These are phyloP conservation scores for Phoenix roebelenii DNA, from an alignment of 176 grass and related monocot genomes.

Conservation along the genomic window DNA sequence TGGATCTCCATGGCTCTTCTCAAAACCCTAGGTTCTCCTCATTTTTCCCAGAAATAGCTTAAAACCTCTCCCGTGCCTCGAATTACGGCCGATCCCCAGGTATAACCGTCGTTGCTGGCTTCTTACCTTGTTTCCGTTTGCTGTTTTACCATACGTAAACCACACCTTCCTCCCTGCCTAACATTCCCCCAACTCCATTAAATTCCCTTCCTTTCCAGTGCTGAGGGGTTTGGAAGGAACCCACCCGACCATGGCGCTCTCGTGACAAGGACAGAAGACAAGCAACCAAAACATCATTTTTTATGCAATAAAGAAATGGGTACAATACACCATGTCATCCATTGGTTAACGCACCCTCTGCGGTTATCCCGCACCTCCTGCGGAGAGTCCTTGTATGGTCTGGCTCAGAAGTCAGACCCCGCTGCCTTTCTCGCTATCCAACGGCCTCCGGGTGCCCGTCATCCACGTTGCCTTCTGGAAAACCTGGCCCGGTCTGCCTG, in stretches of 20 bases:
- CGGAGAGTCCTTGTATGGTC: too few relatives aligned
- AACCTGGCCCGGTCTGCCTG: neutral
- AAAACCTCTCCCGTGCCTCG: slow-evolving; percentile 28
- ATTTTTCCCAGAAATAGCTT: slow-evolving; percentile 15
- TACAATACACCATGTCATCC: neutral
- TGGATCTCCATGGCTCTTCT: slow-evolving; percentile 43
- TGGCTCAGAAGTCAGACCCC: neutral
- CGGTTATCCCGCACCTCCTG: too few relatives aligned
- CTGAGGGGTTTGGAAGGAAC: neutral
- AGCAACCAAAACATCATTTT: slow-evolving; percentile 10
- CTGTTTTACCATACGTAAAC: slow-evolving; percentile 16
- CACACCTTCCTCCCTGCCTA: slow-evolving; percentile 7
- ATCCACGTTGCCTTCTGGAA: neutral
- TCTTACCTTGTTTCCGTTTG: slow-evolving; percentile 9
- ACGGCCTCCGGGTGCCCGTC: neutral
- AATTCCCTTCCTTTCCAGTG: slow-evolving; percentile 11
- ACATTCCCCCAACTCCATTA: slow-evolving; percentile 9
- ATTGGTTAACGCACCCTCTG: neutral
- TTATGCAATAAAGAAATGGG: neutral
- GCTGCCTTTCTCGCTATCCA: slow-evolving; percentile 1
- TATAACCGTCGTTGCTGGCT: slow-evolving; percentile 9
- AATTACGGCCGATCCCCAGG: slow-evolving; percentile 28
- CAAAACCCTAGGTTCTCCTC: slow-evolving; percentile 40
- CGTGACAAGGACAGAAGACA: slow-evolving; percentile 19
- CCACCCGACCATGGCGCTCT: slow-evolving; percentile 22